Percentiles rank a stretch among this genome's conserved stretches.
These are phyloP conservation scores for Bruguiera hainesii DNA, from an alignment of 441 rosid genomes.

Conservation along the genomic window DNA sequence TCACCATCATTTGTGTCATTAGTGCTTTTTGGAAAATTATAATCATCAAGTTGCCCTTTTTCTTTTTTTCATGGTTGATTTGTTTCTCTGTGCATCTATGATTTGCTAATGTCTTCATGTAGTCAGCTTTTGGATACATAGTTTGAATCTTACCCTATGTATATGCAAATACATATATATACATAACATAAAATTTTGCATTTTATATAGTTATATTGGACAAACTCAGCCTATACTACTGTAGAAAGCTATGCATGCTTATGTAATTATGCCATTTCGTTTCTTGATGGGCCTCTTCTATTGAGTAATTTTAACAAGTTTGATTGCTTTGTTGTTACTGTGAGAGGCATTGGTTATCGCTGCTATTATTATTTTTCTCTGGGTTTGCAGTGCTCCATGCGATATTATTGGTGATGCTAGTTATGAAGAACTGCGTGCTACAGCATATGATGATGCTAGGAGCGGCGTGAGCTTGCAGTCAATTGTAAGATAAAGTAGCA, in stretches of 20 bases:
- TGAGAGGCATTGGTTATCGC: not conserved
- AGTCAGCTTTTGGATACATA: not conserved
- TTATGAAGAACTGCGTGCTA: constrained; percentile 78
- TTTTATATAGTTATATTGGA: no score
- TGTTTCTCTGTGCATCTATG: not conserved
- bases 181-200: no score
- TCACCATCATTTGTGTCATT: constrained; percentile 1
- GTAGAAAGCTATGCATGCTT: no score
- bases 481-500: constrained; percentile 55
- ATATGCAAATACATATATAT: no score
- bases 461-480: constrained; percentile 69
- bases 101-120: not conserved
- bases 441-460: constrained; percentile 81
- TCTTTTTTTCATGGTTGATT: not conserved
- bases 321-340: not conserved
- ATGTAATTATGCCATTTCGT: no score
- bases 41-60: not conserved
- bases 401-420: constrained; percentile 75
- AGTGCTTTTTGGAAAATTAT: not conserved
- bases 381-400: constrained; percentile 56
- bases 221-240: no score
- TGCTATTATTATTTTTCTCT: not conserved
- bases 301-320: not conserved
- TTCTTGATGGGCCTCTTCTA: no score
- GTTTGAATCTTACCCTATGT: no score